phyloP scores from a whole-genome alignment of 805 yeast species.

The Ogataea glucozyma region DNA sequence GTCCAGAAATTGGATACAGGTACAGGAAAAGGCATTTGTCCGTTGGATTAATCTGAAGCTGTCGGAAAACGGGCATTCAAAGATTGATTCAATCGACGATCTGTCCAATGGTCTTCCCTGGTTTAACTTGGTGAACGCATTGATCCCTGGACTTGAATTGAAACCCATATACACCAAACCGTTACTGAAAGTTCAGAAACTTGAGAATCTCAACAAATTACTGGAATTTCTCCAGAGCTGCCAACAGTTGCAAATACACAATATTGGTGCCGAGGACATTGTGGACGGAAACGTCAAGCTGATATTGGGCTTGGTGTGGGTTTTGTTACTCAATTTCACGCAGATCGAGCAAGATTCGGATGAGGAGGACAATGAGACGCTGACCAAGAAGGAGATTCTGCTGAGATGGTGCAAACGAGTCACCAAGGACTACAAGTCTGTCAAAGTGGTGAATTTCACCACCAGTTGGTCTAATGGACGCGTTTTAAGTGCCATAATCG shows the following conservation, averaged over 20 bases:
- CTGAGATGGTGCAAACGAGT: conserved; percentile 56
- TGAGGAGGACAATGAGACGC: conserved; percentile 12
- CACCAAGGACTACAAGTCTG: conserved; percentile 39
- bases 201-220: conserved; percentile 47
- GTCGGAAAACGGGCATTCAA: conserved; percentile 13
- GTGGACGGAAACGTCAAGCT: conserved; percentile 49
- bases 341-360: conserved; percentile 16
- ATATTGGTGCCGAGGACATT: conserved; percentile 51
- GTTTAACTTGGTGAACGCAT: conserved; percentile 38
- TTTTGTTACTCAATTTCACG: conserved; percentile 44
- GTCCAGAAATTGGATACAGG: conserved; percentile 40
- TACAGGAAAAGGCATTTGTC: conserved; percentile 50
- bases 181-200: conserved; percentile 42
- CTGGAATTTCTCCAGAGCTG: conserved; percentile 43
- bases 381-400: conserved; percentile 40
- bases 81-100: conserved; percentile 35
- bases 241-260: conserved; percentile 40
- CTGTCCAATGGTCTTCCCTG: conserved; percentile 44
- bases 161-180: conserved; percentile 39
- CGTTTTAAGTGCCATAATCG: conserved; percentile 49
- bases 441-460: conserved; percentile 49
- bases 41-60: conserved; percentile 50
- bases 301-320: conserved; percentile 51
- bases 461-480: conserved; percentile 55
- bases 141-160: conserved; percentile 26